phyloP scores from a whole-genome alignment of 2,329 filamentous ascomycete genomes.

The Didymella lethalis region DNA sequence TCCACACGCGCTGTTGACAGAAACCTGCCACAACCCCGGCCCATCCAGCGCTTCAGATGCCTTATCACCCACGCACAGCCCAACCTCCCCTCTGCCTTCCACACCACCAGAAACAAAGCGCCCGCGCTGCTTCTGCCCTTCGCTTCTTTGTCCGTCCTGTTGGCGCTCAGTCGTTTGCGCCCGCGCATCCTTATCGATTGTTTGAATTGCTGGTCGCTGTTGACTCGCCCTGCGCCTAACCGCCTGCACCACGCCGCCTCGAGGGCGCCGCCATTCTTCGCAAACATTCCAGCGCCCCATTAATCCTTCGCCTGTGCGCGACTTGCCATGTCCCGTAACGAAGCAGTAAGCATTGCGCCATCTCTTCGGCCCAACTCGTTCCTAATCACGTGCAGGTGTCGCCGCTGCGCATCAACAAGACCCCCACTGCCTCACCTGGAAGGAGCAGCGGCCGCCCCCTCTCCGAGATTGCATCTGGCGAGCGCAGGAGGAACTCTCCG shows the following conservation, averaged over 20 bases:
- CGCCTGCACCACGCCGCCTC: slow-evolving; percentile 14
- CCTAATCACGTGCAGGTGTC: slow-evolving; percentile 64
- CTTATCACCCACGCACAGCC: slow-evolving; percentile 16
- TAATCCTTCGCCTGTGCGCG: slow-evolving; percentile 1
- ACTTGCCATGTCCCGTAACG: slow-evolving; percentile 50
- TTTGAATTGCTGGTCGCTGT: background rate
- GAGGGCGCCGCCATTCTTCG: slow-evolving; percentile 19
- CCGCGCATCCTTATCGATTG: slow-evolving; percentile 21
- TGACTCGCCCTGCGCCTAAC: slow-evolving; percentile 2
- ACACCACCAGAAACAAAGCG: slow-evolving; percentile 13
- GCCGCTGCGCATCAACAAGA: slow-evolving; percentile 81
- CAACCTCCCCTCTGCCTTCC: slow-evolving; percentile 13
- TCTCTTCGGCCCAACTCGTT: background rate
- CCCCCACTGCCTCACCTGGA: slow-evolving; percentile 66
- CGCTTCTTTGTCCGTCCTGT: slow-evolving; percentile 15
- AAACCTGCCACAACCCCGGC: slow-evolving; percentile 9
- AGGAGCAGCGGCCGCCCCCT: slow-evolving; percentile 72
- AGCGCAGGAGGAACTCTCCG: slow-evolving; percentile 88
- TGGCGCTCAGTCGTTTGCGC: background rate
- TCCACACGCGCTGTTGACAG: slow-evolving; percentile 19
- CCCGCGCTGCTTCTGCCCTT: slow-evolving; percentile 11
- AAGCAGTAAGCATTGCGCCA: slow-evolving; percentile 47
- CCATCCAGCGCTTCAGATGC: slow-evolving; percentile 15
- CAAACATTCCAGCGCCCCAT: slow-evolving; percentile 4
- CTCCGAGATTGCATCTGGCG: slow-evolving; percentile 86